Evolutionary conservation across 2,329 filamentous ascomycete genomes (phyloP), one percentile per base, ranked within the genome.

Genomic region (Fusarium sp.): DNA sequence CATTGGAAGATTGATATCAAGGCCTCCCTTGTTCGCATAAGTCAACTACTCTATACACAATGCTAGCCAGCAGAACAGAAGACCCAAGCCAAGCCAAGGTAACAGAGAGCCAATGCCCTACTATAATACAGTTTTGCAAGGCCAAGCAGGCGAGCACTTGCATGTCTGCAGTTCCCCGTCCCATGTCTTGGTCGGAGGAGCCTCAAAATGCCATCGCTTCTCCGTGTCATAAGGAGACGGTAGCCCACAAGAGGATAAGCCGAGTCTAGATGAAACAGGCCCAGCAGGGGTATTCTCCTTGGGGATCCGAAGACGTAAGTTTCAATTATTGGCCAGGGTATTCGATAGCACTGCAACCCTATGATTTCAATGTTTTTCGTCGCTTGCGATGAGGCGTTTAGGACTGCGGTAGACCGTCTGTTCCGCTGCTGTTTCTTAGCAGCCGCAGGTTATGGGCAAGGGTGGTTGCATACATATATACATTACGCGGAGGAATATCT

Each of bases 21-120:
- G 71, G 70, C 48, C 56, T 65, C 69, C 67, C 71, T 69, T 73
- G 71, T 49, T 66, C 60, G 70, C 66, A 64, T 60, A 70, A 67
- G 70, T 60, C 38, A 23, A 48, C 38, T 29, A 58, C 27, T 46
- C 48, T 56, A 37, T 37, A 23, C 25, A 42, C 21, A 49, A 45
- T 33, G 37, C 19, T 21, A 46, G 25, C 25, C 23, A 57, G 39
- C 19, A 46, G 29, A 52, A 25, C 23, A 19, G 45, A 23, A 31
- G 15, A 31, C 19, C 19, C 31, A 48, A 27, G 23, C 29, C 29
- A 51, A 25, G n/a, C 16, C 46, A 51, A 15, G 29, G 46, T n/a
- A 62, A 19, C 42, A 41, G 65, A 66, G 70, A 66, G 46, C 58
- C 60, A 64, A 61, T 60, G 45, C 23, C 15, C 29, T 58, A 49